Base-by-base conservation (phyloP, 768 basidiomycete species). In the Auricularia heimuer region DNA sequence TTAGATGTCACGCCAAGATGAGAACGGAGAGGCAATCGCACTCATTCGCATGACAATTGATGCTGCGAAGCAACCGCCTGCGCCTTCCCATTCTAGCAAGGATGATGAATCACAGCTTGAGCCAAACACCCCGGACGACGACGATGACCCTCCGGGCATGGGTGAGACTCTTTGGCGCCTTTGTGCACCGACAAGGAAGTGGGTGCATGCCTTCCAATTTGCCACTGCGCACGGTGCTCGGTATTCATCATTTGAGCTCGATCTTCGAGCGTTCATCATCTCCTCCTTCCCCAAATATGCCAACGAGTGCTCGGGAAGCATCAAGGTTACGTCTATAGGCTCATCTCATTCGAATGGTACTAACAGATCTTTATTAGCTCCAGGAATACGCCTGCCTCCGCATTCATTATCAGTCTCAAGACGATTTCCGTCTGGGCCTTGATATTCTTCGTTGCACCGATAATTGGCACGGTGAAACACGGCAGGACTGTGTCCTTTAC, bases 391-490 rank as follows among this genome's bases (percentile, higher is more conserved):
- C 70, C 67, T 71, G 70, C 65, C 45, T 70, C 33, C 61, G 63
- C 39, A 62, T 74, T 35, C 66, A 64, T 16, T 74, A 71, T 65
- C 72, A 72, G 54, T 74, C 71, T 1, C 33, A 68, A 2, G 70
- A 72, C 64, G 67, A 74, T 54, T 73, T 73, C 71, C 68, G 69
- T 2, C 68, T 70, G 64, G 69, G 21, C n/a, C 62, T 34, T 36
- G 68, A 73, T 62, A 73, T 74, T 33, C 18, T 74, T 62, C 63
- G 70, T 4, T 73, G 73, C 68, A 74, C 70, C 61, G 65, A 68
- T 24, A 37, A 64, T n/a, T 74, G 73, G 64, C 71, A 75, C 51
- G 65, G 66, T 11, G 47, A 65, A 16, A 42, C 2, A 12, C 66
- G 70, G 3, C 68, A 65, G 62, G 70, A 72, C 56, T 71, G 69